Evolutionary conservation across 1,284 basidiomycete genomes (phyloP), one percentile per base, ranked within the genome.

Genomic region (Trichosporon ovoides): DNA sequence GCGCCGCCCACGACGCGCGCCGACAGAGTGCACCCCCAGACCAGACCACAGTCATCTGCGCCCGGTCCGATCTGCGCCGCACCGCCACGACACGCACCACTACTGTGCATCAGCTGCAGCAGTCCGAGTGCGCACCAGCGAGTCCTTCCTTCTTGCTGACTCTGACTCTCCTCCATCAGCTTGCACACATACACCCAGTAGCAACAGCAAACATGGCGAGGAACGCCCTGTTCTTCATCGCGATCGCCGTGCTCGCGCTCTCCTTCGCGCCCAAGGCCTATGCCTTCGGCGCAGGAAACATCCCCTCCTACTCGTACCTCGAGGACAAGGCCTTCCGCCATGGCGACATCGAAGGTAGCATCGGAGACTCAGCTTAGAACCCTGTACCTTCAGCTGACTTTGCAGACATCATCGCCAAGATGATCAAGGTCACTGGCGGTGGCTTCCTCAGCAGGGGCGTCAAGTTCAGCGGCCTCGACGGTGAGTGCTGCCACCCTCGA

Each of bases 331-430:
- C 89, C 0, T 91, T 88, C 75, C 80, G 89, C 49, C 89, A 92
- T 72, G 89, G 89, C 37, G 89, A 91, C 75, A 91, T 91, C 61
- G 88, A 89, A 43, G 43, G 43, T 48, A n/a, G n/a, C n/a, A n/a
- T n/a, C n/a, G n/a, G 40, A 40, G 38, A 18, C 13, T 3, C 11
- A 11, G 19, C 5, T 18, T 18, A 22, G 14, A 9, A 2, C 3
- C 19, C 19, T 40, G 3, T 18, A 20, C 34, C 9, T 9, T 38
- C 16, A 33, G 49, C 49, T 50, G 68, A 48, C 24, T 9, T 9
- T n/a, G 12, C 43, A 48, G 70, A 53, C 57, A 55, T 69, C 56
- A 66, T 73, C 49, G 66, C 57, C 10, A 52, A 50, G 28, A 71
- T 90, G 12, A 77, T 83, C 57, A 90, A 91, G 77, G 82, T 83